These are phyloP conservation scores for Ceratorhiza oryzae-sativae DNA, from an alignment of 1,284 basidiomycete genomes.

Conservation along the genomic window DNA sequence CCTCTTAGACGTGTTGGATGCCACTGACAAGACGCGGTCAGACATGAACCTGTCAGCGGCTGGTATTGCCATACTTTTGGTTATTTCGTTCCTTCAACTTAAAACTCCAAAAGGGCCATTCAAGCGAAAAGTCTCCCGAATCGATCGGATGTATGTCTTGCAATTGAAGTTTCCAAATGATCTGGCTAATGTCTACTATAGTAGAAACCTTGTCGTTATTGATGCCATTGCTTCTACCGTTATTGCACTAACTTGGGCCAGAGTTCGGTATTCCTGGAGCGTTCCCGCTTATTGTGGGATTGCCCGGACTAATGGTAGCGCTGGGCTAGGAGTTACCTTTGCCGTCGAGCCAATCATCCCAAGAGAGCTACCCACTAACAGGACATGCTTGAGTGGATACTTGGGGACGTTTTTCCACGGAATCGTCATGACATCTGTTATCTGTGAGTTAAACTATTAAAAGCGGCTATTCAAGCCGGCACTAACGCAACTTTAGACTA, in stretches of 20 bases:
- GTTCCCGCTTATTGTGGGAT: conserved; percentile 51
- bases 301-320: conserved; percentile 46
- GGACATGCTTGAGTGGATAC: conserved; percentile 50
- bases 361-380: conserved; percentile 48
- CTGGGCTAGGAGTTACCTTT: conserved; percentile 47
- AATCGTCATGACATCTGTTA: conserved; percentile 45
- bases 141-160: conserved; percentile 57
- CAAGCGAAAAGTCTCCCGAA: conserved; percentile 49
- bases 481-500: conserved; percentile 47
- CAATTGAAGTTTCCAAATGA: no score
- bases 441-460: conserved; percentile 45
- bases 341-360: conserved; percentile 49
- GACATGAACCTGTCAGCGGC: conserved; percentile 57
- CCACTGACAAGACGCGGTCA: conserved; percentile 38
- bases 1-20: conserved; percentile 12
- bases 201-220: conserved; percentile 53
- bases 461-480: neutral
- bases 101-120: conserved; percentile 50
- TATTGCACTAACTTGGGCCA: conserved; percentile 54
- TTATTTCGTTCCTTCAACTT: conserved; percentile 53
- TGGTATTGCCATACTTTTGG: conserved; percentile 51
- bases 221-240: conserved; percentile 47
- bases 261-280: conserved; percentile 52
- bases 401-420: conserved; percentile 50
- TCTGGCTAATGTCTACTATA: conserved; percentile 40